Evolutionary conservation across 1,284 basidiomycete genomes (phyloP).

Genomic region (Irpex sp.): DNA sequence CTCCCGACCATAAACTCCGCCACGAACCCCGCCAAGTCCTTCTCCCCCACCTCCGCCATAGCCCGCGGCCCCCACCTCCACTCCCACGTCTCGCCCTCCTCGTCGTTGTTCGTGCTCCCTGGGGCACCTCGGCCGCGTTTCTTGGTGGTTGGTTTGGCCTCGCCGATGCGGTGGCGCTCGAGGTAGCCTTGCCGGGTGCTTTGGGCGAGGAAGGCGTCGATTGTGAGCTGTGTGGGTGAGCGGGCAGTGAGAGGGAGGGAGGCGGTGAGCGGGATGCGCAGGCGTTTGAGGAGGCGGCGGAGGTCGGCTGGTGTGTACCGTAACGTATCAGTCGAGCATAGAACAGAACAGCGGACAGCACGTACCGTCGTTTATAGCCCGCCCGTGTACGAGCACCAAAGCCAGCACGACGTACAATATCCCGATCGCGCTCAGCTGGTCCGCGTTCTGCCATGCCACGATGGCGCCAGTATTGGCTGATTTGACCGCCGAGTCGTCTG

Average conservation of each 20-base stretch:
- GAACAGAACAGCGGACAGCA: conserved; percentile 9
- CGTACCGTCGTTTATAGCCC: conserved; percentile 64
- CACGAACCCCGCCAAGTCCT: conserved; percentile 58
- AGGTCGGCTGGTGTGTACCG: conserved; percentile 46
- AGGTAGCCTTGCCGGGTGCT: conserved; percentile 67
- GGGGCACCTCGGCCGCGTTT: conserved; percentile 48
- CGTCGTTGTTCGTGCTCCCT: conserved; percentile 33
- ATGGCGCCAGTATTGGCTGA: conserved; percentile 55
- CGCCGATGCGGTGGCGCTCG: conserved; percentile 41
- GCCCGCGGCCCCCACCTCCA: conserved; percentile 82
- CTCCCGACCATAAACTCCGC: conserved; percentile 72
- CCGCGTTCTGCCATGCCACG: conserved; percentile 62
- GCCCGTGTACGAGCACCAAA: conserved; percentile 67
- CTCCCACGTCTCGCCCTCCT: conserved; percentile 55
- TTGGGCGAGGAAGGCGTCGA: conserved; percentile 55
- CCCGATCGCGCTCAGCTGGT: conserved; percentile 61
- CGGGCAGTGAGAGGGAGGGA: conserved; percentile 45
- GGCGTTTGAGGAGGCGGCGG: conserved; percentile 54
- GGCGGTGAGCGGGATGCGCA: conserved; percentile 46
- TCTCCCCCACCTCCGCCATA: conserved; percentile 69
- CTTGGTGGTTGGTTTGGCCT: conserved; percentile 21
- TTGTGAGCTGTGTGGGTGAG: conserved; percentile 43
- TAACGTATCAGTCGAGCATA: neutral
- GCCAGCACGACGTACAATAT: conserved; percentile 69
- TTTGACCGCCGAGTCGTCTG: conserved; percentile 24